Evolutionary conservation across 2,329 filamentous ascomycete genomes (phyloP).

Genomic region (Cercospora janseana): DNA sequence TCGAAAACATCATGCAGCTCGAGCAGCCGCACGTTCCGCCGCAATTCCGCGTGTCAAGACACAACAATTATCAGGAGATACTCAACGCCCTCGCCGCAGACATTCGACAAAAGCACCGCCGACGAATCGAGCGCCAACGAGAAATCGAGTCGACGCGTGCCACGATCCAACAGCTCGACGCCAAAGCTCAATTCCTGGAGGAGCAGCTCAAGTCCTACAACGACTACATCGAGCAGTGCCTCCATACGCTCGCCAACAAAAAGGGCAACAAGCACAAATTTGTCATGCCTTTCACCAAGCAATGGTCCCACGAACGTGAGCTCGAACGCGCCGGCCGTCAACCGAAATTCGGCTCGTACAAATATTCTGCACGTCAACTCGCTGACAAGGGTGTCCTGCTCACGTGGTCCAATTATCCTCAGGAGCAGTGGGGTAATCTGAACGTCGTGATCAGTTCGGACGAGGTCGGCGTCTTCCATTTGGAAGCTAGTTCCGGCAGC

Average conservation of each 20-base stretch:
- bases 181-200: conserved; percentile 89
- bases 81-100: conserved; percentile 95
- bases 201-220: conserved; percentile 97
- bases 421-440: conserved; percentile 84
- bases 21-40: conserved; percentile 60
- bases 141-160: conserved; percentile 81
- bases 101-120: conserved; percentile 93
- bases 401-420: conserved; percentile 78
- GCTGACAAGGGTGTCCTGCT: conserved; percentile 93
- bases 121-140: conserved; percentile 84
- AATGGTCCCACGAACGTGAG: conserved; percentile 97
- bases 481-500: conserved; percentile 85
- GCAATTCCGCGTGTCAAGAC: conserved; percentile 71
- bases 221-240: conserved; percentile 98
- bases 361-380: conserved; percentile 87
- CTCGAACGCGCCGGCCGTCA: conserved; percentile 87
- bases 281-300: conserved; percentile 93
- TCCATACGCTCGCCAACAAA: conserved; percentile 94
- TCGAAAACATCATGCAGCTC: conserved; percentile 89
- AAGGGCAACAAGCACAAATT: conserved; percentile 81
- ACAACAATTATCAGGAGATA: conserved; percentile 96
- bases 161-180: conserved; percentile 71
- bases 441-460: conserved; percentile 87
- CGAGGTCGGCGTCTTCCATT: conserved; percentile 86
- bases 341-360: conserved; percentile 96